Evolutionary conservation across 1,139 yeast genomes (phyloP), one percentile per base, ranked within the genome.

Genomic region (Hansenula lynferdii): DNA sequence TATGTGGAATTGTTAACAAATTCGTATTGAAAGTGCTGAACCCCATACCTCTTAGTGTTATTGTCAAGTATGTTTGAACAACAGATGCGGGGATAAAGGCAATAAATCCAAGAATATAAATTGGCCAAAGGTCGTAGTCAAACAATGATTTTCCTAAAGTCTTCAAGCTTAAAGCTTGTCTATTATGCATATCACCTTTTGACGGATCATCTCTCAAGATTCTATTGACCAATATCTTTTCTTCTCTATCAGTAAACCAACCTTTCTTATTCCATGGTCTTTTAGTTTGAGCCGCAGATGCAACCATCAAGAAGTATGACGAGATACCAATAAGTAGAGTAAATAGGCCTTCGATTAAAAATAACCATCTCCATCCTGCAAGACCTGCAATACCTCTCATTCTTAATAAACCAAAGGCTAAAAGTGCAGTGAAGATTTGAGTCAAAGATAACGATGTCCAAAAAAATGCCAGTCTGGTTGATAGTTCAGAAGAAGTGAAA

Each of bases 121-220:
- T 58, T 9, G 85, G 85, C 76, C 79, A 70, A 38, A 78, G 50
- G 53, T 80, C 79, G 48, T 67, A 75, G 54, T 81, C 86, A 6
- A 50, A 36, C 5, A 75, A 41, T 4, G 77, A 62, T 28, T 56
- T 52, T 41, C 55, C 49, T 31, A 76, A 50, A 51, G 66, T 67
- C 36, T 48, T 58, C 6, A 60, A 51, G 12, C 65, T 52, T 17
- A 77, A 60, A 3, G 77, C 76, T 50, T 76, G 74, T 53, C 84
- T 67, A 52, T 80, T 80, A 53, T 78, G 68, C 84, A 79, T 77
- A 45, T 77, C 81, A 15, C 85, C 85, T 57, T 81, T 81, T 1
- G 74, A 61, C 7, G 87, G 86, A 50, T 81, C 89, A 55, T 81
- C 85, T 49, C 86, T 61, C 39, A 81, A 61, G 2, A 81, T 66